Base-by-base conservation (phyloP, 495 filamentous ascomycete genomes). In the Penicillium antarcticum region DNA sequence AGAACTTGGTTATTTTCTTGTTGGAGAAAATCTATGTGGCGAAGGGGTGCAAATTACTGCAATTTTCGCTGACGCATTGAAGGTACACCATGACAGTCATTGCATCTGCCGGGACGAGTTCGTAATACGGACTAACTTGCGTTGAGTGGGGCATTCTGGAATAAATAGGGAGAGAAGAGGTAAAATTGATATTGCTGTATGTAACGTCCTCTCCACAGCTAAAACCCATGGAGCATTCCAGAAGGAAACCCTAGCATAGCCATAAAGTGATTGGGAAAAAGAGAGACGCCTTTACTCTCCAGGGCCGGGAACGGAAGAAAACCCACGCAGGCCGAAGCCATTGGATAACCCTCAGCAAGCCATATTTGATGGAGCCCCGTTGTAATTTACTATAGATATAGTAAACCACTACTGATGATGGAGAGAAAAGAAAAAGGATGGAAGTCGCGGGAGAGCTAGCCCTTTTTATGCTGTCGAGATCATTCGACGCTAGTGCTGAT, bases 331-430 rank as follows among this genome's bases (percentile, higher is more conserved):
- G 53, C 60, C 61, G 62, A 73, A 66, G 42, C 56, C 62, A 58
- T 55, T 56, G 67, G 60, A 73, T 72, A 76, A 70, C 70, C 72
- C 73, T 76, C 73, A 76, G 73, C 73, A 62, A 74, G 73, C 70
- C 69, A 64, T 60, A 37, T 56, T 52, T 69, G 51, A 64, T 64
- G 69, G 70, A 76, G 71, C 73, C 69, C 66, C 66, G 60, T 54
- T 50, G 52, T 55, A 58, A 62, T 61, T 72, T 74, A 72, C 72
- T 62, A 72, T 61, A 60, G 49, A 59, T 56, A 69, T 70, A 66
- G 72, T 76, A 76, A 76, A 76, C 73, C 73, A 61, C 73, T 76
- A 76, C 73, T 76, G 73, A 76, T 76, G 73, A 76, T 76, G 60
- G 40, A 60, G 63, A 72, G 69, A 61, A 51, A 63, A 64, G 57